Base-by-base conservation (phyloP, 2,329 filamentous ascomycete species). In the Ophiostoma quercus region DNA sequence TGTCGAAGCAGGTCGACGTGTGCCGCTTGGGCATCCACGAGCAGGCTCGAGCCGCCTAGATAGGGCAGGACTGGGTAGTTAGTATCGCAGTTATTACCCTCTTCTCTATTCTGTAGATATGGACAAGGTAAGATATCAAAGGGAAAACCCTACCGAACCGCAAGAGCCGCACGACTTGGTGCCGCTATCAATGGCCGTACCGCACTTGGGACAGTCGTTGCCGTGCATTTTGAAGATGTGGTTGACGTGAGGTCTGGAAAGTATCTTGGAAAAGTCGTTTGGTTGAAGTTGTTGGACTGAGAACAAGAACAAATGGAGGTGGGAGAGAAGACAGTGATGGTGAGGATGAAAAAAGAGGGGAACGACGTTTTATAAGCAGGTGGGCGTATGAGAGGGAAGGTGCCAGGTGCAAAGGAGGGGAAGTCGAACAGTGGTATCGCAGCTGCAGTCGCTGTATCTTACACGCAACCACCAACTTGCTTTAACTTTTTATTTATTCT, bases 161-260 rank as follows among this genome's bases (percentile, higher is more conserved):
- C 85, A 88, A 71, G 81, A 79, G 71, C 76, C 74, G 80, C 85
- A 88, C 72, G 80, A 82, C 84, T 88, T 88, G 79, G 75, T 74
- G 60, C 75, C 74, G 74, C 80, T 80, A 66, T 78, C 75, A 74
- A 82, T 81, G 76, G 79, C 72, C 74, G 80, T 79, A 75, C 81
- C 82, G 81, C 85, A 88, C 80, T 84, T 86, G 80, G 85, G 85
- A 82, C 85, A 88, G 74, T 76, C 74, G 70, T 76, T 74, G 77
- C 75, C 77, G 76, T 82, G 80, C 81, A 82, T 82, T 68, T 73
- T 79, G 71, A 29, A 41, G 19, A 29, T 41, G 32, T 19, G 57
- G 25, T 25, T 29, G 57, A 19, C 25, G 25, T 29, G 57, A 29
- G n/a, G 57, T 62, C 4, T 62, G 25, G 14, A 29, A 62, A 25